Conservation (phyloP, 768 basidiomycete genomes). For the Cystofilobasidium capitatum region DNA sequence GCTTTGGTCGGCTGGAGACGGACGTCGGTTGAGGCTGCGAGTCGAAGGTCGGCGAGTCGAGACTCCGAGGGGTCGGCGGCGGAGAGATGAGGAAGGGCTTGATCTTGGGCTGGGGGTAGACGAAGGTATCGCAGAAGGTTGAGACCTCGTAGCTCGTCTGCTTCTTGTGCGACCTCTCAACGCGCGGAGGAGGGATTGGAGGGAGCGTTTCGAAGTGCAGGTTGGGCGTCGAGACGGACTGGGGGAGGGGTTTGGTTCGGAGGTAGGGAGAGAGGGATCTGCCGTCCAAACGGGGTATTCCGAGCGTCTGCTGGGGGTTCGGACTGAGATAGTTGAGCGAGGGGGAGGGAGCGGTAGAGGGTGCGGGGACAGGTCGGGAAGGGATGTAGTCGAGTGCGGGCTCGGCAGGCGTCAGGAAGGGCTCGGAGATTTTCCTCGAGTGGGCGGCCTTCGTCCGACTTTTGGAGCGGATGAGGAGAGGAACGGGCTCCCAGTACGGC, state of each 20-base stretch:
- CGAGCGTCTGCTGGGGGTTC: neutral
- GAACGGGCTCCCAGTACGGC: neutral
- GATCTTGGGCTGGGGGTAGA: constrained; percentile 23
- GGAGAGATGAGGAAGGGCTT: constrained; percentile 27
- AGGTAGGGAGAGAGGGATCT: neutral
- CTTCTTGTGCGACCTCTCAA: neutral
- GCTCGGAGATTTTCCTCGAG: constrained; percentile 5
- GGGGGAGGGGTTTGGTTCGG: neutral
- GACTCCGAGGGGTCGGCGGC: constrained; percentile 2
- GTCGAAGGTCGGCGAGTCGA: neutral
- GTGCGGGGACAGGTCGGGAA: neutral
- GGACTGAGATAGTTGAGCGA: neutral
- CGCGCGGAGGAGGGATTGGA: neutral
- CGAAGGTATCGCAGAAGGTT: constrained; percentile 17
- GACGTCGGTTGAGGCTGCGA: neutral
- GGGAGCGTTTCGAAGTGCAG: too few species aligned
- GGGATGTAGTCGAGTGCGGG: neutral
- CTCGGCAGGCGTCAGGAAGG: neutral
- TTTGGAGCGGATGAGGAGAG: neutral
- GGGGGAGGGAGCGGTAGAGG: neutral
- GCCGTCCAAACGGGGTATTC: neutral
- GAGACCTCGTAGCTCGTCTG: neutral
- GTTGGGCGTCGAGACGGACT: neutral
- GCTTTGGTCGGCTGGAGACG: neutral
- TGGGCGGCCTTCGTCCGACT: neutral